A percentile compares a stretch with the other conserved stretches of the same genome.
phyloP scores from a whole-genome alignment of 345 rosid genomes.

The Corymbia maculata region DNA sequence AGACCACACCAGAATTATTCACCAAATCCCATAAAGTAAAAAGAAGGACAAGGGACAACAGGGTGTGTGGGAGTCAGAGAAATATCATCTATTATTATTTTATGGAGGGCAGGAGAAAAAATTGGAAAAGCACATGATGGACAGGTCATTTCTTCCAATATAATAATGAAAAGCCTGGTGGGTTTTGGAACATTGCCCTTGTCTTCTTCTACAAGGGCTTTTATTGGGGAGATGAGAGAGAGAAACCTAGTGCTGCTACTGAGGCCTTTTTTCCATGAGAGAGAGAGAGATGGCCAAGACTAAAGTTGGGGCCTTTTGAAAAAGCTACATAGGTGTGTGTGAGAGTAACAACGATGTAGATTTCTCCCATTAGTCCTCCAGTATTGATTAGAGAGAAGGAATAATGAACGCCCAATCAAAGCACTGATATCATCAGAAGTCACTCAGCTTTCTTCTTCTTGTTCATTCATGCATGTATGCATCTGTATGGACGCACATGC shows the following conservation, averaged over 20 bases:
- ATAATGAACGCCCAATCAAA: conserved; percentile 7
- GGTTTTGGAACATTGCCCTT: conserved; percentile 34
- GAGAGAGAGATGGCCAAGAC: not conserved
- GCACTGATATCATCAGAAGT: conserved; percentile 6
- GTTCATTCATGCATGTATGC: not conserved
- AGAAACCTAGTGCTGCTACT: not conserved
- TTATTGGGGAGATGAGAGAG: not conserved
- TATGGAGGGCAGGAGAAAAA: not conserved
- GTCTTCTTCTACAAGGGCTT: conserved; percentile 32
- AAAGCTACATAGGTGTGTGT: not conserved
- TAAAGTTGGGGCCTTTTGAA: not conserved
- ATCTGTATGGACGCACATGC: not conserved
- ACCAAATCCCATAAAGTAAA: not conserved
- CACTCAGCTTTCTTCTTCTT: not conserved
- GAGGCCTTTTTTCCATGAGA: not conserved
- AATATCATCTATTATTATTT: not conserved
- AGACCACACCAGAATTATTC: not conserved
- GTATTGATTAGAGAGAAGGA: not conserved
- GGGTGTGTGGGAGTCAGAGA: not conserved
- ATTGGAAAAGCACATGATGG: conserved; percentile 31
- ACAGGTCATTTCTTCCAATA: conserved; percentile 36
- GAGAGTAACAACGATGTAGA: not conserved
- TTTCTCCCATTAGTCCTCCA: not conserved
- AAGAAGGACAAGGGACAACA: not conserved
- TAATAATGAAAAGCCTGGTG: conserved; percentile 27